These are phyloP conservation scores for Stereum hirsutum DNA, from an alignment of 1,284 basidiomycete genomes.

Conservation along the genomic window DNA sequence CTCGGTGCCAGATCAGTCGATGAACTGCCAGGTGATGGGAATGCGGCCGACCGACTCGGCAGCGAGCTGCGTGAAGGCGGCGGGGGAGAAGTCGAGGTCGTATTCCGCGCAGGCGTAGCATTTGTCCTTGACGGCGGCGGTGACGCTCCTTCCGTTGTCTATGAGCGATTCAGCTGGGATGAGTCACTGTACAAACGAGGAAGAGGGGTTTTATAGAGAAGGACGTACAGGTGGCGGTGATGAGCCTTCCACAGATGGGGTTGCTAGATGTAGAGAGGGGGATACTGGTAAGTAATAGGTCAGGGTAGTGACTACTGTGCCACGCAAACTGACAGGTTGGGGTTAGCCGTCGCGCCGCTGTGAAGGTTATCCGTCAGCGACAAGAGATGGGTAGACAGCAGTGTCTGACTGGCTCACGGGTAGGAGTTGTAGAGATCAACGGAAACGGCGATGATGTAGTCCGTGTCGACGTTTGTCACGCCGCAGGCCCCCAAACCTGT, in stretches of 20 bases:
- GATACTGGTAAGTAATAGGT: not conserved
- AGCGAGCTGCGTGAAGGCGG: slow-evolving; percentile 39
- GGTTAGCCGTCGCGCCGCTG: too few relatives aligned
- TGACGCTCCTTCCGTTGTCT: slow-evolving; percentile 44
- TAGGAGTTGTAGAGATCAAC: slow-evolving; percentile 21
- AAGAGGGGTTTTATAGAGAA: too few relatives aligned
- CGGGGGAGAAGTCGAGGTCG: slow-evolving; percentile 51
- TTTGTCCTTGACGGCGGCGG: slow-evolving; percentile 47
- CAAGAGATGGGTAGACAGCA: not conserved
- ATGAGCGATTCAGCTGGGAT: too few relatives aligned
- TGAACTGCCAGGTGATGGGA: slow-evolving; percentile 40
- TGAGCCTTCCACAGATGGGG: too few relatives aligned
- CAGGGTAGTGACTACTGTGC: not conserved
- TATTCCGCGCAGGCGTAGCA: slow-evolving; percentile 42
- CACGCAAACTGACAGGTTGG: too few relatives aligned
- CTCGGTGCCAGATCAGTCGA: too few relatives aligned
- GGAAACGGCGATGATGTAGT: slow-evolving; percentile 26
- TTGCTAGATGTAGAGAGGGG: not conserved
- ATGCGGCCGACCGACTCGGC: slow-evolving; percentile 38
- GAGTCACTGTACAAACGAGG: too few relatives aligned
- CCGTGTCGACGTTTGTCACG: slow-evolving; percentile 17
- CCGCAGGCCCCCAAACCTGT: slow-evolving; percentile 30
- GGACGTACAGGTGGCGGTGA: too few relatives aligned
- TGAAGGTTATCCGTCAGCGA: too few relatives aligned
- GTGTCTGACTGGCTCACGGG: slow-evolving; percentile 19